These are phyloP conservation scores for Entomophthora muscae DNA, from an alignment of 371 early-diverging fungal genomes.

Conservation along the genomic window DNA sequence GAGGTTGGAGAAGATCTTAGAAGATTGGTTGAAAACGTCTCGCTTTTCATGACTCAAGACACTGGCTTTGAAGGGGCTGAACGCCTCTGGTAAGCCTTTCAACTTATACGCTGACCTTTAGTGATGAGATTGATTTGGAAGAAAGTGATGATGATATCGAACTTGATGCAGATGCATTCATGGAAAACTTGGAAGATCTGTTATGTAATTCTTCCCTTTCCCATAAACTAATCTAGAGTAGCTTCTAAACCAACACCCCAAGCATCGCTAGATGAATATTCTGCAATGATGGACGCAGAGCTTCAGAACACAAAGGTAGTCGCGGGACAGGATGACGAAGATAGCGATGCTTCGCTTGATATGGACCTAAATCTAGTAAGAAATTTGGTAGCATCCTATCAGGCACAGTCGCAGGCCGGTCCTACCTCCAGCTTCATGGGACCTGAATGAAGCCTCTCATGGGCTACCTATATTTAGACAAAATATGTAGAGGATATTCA, in stretches of 20 bases:
- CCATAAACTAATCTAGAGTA: too few relatives aligned
- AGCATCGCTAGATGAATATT: neutral
- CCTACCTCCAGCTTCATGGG: neutral
- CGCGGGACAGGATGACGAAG: neutral
- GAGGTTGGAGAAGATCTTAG: neutral
- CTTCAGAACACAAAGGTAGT: neutral
- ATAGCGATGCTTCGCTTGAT: neutral
- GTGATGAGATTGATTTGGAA: neutral
- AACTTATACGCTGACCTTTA: neutral
- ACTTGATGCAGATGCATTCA: neutral
- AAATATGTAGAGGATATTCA: too few relatives aligned
- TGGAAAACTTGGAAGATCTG: neutral
- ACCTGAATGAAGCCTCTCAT: neutral
- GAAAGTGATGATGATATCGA: neutral
- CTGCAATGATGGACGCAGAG: neutral
- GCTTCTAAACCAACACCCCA: neutral
- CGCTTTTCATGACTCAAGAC: neutral
- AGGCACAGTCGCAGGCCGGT: neutral
- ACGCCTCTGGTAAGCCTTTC: neutral
- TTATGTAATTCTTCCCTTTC: too few relatives aligned
- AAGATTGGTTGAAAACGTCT: neutral
- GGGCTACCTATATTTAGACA: too few relatives aligned
- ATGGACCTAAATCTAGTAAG: neutral
- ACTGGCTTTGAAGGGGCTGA: neutral
- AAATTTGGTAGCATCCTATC: neutral